Conservation (phyloP, 2,329 filamentous ascomycete genomes). For the Celoporthe dispersa region DNA sequence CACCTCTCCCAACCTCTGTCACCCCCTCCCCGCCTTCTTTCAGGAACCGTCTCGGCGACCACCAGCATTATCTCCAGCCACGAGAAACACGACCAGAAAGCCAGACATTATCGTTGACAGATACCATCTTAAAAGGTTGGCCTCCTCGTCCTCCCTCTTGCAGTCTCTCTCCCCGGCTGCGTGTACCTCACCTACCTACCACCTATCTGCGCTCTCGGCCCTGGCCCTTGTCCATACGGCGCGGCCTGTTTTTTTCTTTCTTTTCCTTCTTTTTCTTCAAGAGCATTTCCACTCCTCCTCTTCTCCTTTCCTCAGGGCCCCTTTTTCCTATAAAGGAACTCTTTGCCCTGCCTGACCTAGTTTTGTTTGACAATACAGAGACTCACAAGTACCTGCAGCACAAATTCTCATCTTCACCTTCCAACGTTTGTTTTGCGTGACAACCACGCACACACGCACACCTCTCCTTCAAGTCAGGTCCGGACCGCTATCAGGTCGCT, state of each 20-base stretch:
- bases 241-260: not conserved
- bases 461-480: not conserved
- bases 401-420: not conserved
- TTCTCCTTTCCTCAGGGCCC: not conserved
- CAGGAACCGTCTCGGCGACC: not conserved
- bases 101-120: not conserved
- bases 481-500: not conserved
- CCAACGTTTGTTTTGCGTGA: not conserved
- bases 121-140: not conserved
- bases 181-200: not conserved
- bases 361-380: not conserved
- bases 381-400: not conserved
- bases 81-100: not conserved
- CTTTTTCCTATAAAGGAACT: not conserved
- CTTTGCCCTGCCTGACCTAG: not conserved
- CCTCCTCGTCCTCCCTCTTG: not conserved
- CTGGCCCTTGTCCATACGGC: not conserved
- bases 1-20: not conserved
- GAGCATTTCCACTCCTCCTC: not conserved
- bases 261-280: too few species aligned
- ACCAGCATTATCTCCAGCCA: not conserved
- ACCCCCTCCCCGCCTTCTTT: not conserved
- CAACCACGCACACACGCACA: not conserved
- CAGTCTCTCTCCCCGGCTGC: not conserved
- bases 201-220: not conserved